phyloP scores from a whole-genome alignment of 805 yeast genomes.

The Lipomyces orientalis region DNA sequence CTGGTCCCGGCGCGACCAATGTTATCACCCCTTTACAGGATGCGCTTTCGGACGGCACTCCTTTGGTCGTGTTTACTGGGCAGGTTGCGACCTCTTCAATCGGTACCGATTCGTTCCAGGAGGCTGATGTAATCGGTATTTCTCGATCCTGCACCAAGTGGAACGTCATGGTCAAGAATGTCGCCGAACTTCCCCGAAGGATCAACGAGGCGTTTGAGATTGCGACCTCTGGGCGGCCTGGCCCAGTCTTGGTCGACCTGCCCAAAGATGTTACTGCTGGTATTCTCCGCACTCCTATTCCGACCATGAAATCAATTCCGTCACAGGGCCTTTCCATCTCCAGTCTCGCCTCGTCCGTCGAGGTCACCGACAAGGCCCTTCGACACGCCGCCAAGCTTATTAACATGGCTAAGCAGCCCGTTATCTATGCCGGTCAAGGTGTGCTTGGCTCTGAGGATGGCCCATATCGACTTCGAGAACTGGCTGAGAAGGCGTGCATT shows the following conservation, averaged over 20 bases:
- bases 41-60: slow-evolving; percentile 96
- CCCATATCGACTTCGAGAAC: slow-evolving; percentile 75
- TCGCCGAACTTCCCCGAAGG: slow-evolving; percentile 91
- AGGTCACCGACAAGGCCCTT: slow-evolving; percentile 75
- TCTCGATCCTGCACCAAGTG: slow-evolving; percentile 97
- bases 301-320: slow-evolving; percentile 63
- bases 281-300: slow-evolving; percentile 82
- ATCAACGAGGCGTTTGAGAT: slow-evolving; percentile 98
- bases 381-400: slow-evolving; percentile 77
- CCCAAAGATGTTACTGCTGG: slow-evolving; percentile 99
- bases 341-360: slow-evolving; percentile 71
- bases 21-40: slow-evolving; percentile 99
- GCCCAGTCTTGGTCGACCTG: slow-evolving; percentile 95
- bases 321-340: slow-evolving; percentile 58
- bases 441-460: slow-evolving; percentile 79
- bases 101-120: slow-evolving; percentile 99
- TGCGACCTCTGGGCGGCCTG: slow-evolving; percentile 95
- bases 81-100: slow-evolving; percentile 96
- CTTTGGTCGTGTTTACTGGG: slow-evolving; percentile 94
- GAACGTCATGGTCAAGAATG: slow-evolving; percentile 97
- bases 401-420: slow-evolving; percentile 83
- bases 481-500: slow-evolving; percentile 86
- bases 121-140: slow-evolving; percentile 97
- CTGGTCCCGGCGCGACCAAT: slow-evolving; percentile 99
- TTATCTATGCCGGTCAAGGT: slow-evolving; percentile 93